Evolutionary conservation across 345 rosid species (phyloP).

Genomic region (Brassica nigra): DNA sequence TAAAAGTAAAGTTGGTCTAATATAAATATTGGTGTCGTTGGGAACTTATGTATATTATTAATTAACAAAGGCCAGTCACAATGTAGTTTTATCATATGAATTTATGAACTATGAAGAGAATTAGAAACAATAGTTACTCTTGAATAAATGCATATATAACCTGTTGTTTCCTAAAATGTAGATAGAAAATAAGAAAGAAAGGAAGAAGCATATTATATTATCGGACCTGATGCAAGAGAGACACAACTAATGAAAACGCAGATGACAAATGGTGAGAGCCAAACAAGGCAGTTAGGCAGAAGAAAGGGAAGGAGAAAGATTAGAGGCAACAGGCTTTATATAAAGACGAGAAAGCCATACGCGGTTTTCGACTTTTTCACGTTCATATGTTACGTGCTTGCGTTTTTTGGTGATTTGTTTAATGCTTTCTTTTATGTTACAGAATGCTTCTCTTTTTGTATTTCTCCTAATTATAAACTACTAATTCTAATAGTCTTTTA

Average conservation of each 20-base stretch:
- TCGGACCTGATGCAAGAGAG: constrained; percentile 25
- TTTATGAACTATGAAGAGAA: neutral
- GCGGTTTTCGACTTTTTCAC: constrained; percentile 18
- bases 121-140: neutral
- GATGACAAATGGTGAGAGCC: constrained; percentile 13
- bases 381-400: constrained; percentile 1
- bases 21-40: neutral
- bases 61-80: neutral
- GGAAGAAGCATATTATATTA: neutral
- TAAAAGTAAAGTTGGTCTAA: neutral
- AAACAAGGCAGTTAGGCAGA: constrained; percentile 18
- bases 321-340: constrained; percentile 12
- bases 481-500: neutral
- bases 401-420: no score
- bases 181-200: neutral
- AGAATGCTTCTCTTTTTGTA: neutral
- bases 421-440: neutral
- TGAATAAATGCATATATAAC: neutral
- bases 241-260: constrained; percentile 1
- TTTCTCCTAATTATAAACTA: neutral
- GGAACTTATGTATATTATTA: neutral
- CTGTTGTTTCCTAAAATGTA: neutral
- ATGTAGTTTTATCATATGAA: constrained; percentile 12
- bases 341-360: constrained; percentile 25
- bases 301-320: constrained; percentile 31